A percentile compares a stretch with the other conserved stretches of the same genome.
Evolutionary conservation across 306 rosid genomes (phyloP).

Genomic region (Hippophae gyantsensis): DNA sequence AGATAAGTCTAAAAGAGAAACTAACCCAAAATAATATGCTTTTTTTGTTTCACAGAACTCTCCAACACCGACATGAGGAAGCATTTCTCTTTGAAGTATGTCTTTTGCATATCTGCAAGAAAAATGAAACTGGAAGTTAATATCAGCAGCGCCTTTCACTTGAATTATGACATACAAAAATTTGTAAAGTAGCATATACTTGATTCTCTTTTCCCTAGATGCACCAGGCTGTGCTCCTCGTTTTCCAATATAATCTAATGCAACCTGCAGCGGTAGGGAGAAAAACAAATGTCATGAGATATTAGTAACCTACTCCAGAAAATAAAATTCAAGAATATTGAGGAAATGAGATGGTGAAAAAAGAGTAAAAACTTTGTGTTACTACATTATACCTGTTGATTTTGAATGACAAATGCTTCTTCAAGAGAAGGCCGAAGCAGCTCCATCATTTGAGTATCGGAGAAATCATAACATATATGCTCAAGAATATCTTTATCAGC

Average conservation of each 20-base stretch:
- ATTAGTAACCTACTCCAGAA: background rate
- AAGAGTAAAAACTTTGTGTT: background rate
- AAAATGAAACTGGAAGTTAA: conserved; percentile 15
- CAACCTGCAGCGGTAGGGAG: conserved; percentile 50
- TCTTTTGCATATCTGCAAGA: conserved; percentile 80
- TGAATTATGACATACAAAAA: conserved; percentile 1
- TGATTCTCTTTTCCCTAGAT: conserved; percentile 88
- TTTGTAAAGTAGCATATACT: conserved; percentile 38
- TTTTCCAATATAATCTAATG: conserved; percentile 90
- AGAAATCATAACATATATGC: conserved; percentile 87
- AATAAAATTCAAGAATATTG: background rate
- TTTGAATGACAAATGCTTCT: conserved; percentile 99
- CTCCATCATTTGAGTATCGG: conserved; percentile 95
- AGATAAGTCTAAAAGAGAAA: conserved; percentile 6
- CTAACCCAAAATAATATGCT: conserved; percentile 93
- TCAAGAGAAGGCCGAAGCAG: conserved; percentile 90
- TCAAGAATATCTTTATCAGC: conserved; percentile 92
- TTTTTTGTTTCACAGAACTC: conserved; percentile 98
- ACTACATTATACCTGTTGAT: conserved; percentile 58
- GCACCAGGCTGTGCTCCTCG: conserved; percentile 95
- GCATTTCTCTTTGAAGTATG: conserved; percentile 98
- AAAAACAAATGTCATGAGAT: conserved; percentile 6
- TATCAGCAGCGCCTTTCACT: conserved; percentile 10
- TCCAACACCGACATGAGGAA: conserved; percentile 92
- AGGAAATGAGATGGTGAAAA: background rate